Evolutionary conservation across 495 filamentous ascomycete species (phyloP).

Genomic region (Immersiella caudata): DNA sequence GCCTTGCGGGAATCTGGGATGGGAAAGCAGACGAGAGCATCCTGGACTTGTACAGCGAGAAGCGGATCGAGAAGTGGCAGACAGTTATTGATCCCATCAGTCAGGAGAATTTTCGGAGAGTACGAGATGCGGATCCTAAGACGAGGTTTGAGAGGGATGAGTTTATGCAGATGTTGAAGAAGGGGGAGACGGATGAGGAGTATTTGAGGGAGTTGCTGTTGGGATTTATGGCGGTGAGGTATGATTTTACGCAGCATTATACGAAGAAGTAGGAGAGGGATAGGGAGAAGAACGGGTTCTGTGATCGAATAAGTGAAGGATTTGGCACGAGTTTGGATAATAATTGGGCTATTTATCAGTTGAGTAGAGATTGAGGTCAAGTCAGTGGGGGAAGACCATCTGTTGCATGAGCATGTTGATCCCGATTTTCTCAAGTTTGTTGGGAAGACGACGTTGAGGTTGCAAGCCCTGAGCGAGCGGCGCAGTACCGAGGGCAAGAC

Average conservation of each 20-base stretch:
- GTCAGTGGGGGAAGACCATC: no score
- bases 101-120: slow-evolving; percentile 52
- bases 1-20: slow-evolving; percentile 58
- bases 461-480: no score
- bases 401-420: no score
- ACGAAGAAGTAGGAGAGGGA: slow-evolving; percentile 18
- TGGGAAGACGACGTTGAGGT: no score
- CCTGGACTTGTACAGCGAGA: slow-evolving; percentile 59
- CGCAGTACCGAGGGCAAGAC: no score
- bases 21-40: slow-evolving; percentile 57
- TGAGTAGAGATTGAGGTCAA: no score
- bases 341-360: no score
- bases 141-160: slow-evolving; percentile 42
- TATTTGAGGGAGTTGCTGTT: slow-evolving; percentile 37
- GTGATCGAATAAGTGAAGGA: not conserved
- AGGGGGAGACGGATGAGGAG: slow-evolving; percentile 36
- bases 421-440: no score
- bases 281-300: no score
- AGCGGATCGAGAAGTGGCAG: slow-evolving; percentile 58
- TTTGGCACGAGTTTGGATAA: not conserved
- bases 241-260: slow-evolving; percentile 52
- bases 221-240: slow-evolving; percentile 36
- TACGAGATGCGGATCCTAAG: slow-evolving; percentile 42
- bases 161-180: slow-evolving; percentile 44
- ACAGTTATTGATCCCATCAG: slow-evolving; percentile 60